phyloP scores from a whole-genome alignment of 2,329 filamentous ascomycete species.

The Paraphoma chrysanthemicola region DNA sequence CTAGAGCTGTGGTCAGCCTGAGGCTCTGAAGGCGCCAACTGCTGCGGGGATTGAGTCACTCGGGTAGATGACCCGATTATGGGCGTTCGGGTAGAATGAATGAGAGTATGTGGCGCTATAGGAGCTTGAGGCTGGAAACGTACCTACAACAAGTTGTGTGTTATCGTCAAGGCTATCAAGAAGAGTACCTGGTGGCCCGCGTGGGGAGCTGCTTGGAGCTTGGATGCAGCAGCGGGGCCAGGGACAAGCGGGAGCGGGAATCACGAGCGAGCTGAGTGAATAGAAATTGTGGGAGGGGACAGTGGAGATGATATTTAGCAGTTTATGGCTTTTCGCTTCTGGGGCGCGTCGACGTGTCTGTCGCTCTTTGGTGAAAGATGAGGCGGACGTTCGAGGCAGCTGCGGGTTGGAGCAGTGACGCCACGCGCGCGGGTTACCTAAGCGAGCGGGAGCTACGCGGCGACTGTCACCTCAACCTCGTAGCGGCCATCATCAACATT shows the following conservation, averaged over 20 bases:
- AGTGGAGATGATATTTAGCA: background rate
- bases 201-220: conserved; percentile 14
- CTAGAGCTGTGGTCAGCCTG: conserved; percentile 30
- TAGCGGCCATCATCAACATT: conserved; percentile 34
- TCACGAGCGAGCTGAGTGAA: background rate
- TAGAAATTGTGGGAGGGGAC: background rate
- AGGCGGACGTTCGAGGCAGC: conserved; percentile 28
- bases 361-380: conserved; percentile 34
- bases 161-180: background rate
- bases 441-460: conserved; percentile 27
- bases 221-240: conserved; percentile 12
- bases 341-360: conserved; percentile 42
- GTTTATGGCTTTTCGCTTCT: conserved; percentile 8
- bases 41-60: conserved; percentile 19
- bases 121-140: background rate
- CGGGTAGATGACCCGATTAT: background rate
- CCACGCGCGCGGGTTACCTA: conserved; percentile 9
- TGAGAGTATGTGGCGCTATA: background rate
- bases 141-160: conserved; percentile 2
- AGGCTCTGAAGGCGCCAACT: conserved; percentile 25
- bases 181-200: conserved; percentile 16
- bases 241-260: background rate
- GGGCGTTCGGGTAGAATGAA: background rate
- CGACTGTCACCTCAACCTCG: conserved; percentile 14
- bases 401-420: conserved; percentile 31